phyloP scores from a whole-genome alignment of 2,329 filamentous ascomycete species.

The Cytospora piceicola region DNA sequence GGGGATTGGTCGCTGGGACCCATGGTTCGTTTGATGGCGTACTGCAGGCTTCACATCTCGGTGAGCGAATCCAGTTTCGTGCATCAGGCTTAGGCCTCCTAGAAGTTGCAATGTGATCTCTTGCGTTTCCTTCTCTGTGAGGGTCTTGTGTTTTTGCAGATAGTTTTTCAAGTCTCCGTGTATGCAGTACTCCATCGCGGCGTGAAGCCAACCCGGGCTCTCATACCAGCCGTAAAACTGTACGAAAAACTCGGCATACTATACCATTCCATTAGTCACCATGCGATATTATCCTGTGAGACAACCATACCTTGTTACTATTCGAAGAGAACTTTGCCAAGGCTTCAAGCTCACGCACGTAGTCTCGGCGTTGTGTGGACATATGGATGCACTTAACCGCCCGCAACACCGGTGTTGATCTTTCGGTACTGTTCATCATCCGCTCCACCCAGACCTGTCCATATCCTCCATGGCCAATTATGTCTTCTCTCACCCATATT shows the following conservation, averaged over 20 bases:
- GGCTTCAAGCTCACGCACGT: neutral
- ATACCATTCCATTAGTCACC: neutral
- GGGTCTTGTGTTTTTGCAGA: neutral
- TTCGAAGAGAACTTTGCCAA: constrained; percentile 1
- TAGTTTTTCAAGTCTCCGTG: neutral
- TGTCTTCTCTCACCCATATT: neutral
- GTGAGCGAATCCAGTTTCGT: neutral
- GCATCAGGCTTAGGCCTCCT: neutral
- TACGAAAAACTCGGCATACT: neutral
- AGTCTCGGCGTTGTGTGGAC: neutral
- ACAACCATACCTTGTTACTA: neutral
- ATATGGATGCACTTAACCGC: constrained; percentile 11
- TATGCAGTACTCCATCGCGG: neutral
- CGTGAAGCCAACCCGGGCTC: neutral
- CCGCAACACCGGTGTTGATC: neutral
- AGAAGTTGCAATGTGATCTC: neutral
- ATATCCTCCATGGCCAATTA: constrained; percentile 3
- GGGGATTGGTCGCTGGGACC: neutral
- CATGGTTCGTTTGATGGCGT: neutral
- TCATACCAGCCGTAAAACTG: constrained; percentile 1
- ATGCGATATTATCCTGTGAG: neutral
- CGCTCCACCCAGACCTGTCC: constrained; percentile 1
- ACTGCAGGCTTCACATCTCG: constrained; percentile 6
- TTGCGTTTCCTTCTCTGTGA: neutral
- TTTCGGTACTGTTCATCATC: neutral